phyloP scores from a whole-genome alignment of 1,284 basidiomycete species.

The Thecaphora thlaspeos region DNA sequence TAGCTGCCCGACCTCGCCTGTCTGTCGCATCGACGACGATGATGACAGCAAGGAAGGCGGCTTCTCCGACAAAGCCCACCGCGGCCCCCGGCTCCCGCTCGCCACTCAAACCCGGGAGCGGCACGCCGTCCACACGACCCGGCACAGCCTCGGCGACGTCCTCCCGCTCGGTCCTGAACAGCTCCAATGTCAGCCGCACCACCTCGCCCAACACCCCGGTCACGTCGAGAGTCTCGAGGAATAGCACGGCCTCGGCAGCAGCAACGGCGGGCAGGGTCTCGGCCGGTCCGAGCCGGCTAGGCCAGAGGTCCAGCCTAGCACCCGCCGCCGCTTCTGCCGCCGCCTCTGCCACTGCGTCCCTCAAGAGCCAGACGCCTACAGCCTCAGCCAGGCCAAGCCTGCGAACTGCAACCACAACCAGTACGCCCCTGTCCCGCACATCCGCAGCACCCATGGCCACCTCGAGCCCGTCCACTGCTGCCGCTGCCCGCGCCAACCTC shows the following conservation, averaged over 20 bases:
- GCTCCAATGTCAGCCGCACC: constrained; percentile 19
- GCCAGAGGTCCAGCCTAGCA: not conserved
- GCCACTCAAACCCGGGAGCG: constrained; percentile 19
- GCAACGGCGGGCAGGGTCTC: constrained; percentile 1
- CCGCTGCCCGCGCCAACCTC: constrained; percentile 3
- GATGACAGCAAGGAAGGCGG: not conserved
- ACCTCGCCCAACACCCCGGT: constrained; percentile 21
- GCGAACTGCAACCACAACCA: too few species aligned
- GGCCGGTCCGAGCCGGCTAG: not conserved
- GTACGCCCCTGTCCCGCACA: too few species aligned
- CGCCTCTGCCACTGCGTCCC: not conserved
- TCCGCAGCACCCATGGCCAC: constrained; percentile 24
- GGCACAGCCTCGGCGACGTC: constrained; percentile 15
- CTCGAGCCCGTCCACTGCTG: constrained; percentile 7
- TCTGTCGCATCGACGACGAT: constrained; percentile 1
- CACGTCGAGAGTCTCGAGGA: not conserved
- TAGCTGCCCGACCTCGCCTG: not conserved
- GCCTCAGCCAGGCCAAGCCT: too few species aligned
- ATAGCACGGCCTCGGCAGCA: constrained; percentile 5
- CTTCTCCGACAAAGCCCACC: not conserved
- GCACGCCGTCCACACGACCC: constrained; percentile 11
- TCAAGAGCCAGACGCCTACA: constrained; percentile 26
- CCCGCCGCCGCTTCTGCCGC: not conserved
- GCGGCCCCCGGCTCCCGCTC: constrained; percentile 8
- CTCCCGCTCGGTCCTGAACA: constrained; percentile 16